Conservation (phyloP, 2,329 filamentous ascomycete genomes). For the Tolypocladium guangdongense region DNA sequence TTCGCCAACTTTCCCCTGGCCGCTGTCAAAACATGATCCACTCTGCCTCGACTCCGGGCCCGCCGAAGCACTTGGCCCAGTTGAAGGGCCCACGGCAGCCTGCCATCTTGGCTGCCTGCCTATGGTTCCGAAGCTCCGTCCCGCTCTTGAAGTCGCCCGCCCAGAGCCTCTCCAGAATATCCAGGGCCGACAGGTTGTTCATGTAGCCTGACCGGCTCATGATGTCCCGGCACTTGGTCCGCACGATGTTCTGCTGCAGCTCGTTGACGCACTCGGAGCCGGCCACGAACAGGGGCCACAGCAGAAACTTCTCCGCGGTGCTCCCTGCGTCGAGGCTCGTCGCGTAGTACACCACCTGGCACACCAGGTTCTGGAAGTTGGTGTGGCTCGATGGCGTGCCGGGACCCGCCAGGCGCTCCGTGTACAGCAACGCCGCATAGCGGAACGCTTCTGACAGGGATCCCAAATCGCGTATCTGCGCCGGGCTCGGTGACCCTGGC, state of each 20-base stretch:
- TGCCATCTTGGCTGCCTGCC: constrained; percentile 17
- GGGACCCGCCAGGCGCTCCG: constrained; percentile 74
- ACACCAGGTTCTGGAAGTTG: constrained; percentile 75
- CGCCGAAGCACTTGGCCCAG: constrained; percentile 47
- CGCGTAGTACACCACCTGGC: constrained; percentile 74
- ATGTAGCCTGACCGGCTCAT: constrained; percentile 84
- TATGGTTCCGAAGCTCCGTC: constrained; percentile 17
- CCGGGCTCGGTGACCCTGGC: constrained; percentile 37
- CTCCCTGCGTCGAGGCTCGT: constrained; percentile 63
- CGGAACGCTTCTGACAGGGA: constrained; percentile 87
- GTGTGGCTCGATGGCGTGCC: constrained; percentile 59
- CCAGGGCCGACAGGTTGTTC: constrained; percentile 80
- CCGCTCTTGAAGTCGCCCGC: constrained; percentile 37
- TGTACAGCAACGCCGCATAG: constrained; percentile 80
- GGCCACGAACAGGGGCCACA: constrained; percentile 88
- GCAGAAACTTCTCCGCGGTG: constrained; percentile 73
- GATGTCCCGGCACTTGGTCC: constrained; percentile 73
- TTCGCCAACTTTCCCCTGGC: not conserved
- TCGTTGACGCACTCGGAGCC: constrained; percentile 83
- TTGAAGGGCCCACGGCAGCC: constrained; percentile 40
- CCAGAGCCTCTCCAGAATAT: constrained; percentile 82
- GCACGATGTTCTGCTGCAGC: constrained; percentile 66
- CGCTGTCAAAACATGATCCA: constrained; percentile 53
- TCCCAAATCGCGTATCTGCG: constrained; percentile 61
- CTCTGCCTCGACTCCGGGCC: constrained; percentile 46